Evolutionary conservation across 2,329 filamentous ascomycete genomes (phyloP), one percentile per base, ranked within the genome.

Genomic region (Talaromyces albobiverticillius): DNA sequence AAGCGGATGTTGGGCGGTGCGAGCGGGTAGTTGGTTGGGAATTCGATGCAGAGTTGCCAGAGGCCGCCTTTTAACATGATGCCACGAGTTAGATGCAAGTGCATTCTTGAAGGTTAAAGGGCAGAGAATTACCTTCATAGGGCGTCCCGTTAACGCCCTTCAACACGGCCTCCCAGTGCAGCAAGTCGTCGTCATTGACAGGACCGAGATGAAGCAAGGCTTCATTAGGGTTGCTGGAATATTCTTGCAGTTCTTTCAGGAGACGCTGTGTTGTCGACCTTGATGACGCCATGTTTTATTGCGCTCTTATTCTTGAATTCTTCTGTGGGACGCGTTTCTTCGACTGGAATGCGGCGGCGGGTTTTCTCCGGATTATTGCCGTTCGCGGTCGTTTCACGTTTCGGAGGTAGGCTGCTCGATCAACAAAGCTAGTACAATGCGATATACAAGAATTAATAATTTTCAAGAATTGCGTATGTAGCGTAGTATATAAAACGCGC

Each of bases 1-100:
- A 99, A 99, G 55, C 75, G 79, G 61, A 99, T 86, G 38, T 77
- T 80, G 1, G 94, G 94, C 1, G 94, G 87, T 1, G 82, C 73
- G 54, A 88, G 80, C 3, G 94, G 94, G 73, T 99, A 97, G 38
- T 81, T 83, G 0, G 81, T 61, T 0, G 94, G 92, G 64, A 97
- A 82, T 48, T 77, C 69, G 71, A 99, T 91, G 67, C 76, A 70
- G 64, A 99, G 83, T 57, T 88, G 84, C 92, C 92, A 99, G 64
- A 86, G 84, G 58, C 94, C 94, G 66, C 78, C 83, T 81, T 48
- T n/a, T n/a, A n/a, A n/a, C n/a, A n/a, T n/a, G n/a, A n/a, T n/a
- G n/a, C 31, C 26, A 14, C 23, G 16, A 22, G 46, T 55, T 22
- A 38, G 11, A 14, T 11, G 3, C 20, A n/a, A 18, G 29, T 46